These are phyloP conservation scores for Penicillium sp. DNA, from an alignment of 2,329 filamentous ascomycete species.

Conservation along the genomic window DNA sequence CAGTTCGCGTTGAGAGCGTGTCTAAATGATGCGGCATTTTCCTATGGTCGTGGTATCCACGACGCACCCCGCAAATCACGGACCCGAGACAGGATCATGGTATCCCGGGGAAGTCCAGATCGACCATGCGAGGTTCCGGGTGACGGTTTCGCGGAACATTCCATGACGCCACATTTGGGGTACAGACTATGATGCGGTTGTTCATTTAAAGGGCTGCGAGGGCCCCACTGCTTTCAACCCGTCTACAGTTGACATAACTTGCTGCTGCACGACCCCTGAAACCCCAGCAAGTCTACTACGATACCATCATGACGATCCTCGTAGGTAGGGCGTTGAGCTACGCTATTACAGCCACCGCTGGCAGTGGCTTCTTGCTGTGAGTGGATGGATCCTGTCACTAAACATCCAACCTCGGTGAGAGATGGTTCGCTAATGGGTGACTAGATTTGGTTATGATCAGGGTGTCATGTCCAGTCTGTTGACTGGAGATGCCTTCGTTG, in stretches of 20 bases:
- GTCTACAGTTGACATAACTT: not conserved
- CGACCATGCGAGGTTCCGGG: conserved; percentile 5
- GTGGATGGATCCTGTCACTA: conserved; percentile 19
- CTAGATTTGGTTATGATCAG: conserved; percentile 40
- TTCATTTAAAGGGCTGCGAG: conserved; percentile 8
- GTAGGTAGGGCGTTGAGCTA: conserved; percentile 39
- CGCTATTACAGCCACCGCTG: conserved; percentile 47
- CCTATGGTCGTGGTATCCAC: not conserved
- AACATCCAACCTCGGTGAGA: not conserved
- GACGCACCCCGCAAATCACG: conserved; percentile 14
- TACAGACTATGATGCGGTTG: not conserved
- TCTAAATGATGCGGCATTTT: conserved; percentile 7
- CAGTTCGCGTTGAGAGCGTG: not conserved
- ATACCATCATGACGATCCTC: conserved; percentile 28
- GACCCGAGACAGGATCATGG: conserved; percentile 7
- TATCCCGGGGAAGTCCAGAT: conserved; percentile 13
- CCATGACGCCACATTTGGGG: conserved; percentile 14
- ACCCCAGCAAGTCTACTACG: no score
- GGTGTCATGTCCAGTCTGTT: conserved; percentile 42
- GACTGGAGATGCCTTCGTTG: conserved; percentile 30
- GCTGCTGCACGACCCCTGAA: not conserved
- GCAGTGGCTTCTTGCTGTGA: conserved; percentile 42
- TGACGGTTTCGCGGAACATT: conserved; percentile 8
- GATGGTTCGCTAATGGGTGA: not conserved
- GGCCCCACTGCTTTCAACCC: conserved; percentile 4